phyloP scores from a whole-genome alignment of 148 eudicot genomes.

The Selenicereus undatus region DNA sequence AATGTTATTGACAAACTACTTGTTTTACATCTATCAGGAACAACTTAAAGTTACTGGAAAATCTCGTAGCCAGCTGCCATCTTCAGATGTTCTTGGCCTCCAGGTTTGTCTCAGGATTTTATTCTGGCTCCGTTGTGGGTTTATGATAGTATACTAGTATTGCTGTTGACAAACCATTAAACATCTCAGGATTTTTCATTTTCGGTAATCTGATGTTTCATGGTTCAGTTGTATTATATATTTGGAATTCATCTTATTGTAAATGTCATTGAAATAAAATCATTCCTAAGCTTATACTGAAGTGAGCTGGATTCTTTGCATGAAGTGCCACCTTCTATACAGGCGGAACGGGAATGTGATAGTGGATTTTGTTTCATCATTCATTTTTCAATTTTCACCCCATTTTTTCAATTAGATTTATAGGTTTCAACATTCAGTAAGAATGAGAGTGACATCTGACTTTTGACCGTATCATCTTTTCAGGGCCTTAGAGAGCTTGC shows the following conservation, averaged over 20 bases:
- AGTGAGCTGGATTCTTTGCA: neutral
- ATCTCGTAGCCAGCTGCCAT: conserved; percentile 38
- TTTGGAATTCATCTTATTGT: neutral
- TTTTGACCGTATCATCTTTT: neutral
- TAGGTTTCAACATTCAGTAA: neutral
- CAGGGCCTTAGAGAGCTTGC: conserved; percentile 46
- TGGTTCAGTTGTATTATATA: neutral
- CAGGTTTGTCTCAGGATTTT: conserved; percentile 33
- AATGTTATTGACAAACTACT: conserved; percentile 17
- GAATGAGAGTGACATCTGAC: neutral
- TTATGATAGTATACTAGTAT: no score
- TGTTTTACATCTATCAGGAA: conserved; percentile 42
- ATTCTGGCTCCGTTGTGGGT: no score
- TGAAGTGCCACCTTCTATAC: neutral
- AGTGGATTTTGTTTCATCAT: neutral
- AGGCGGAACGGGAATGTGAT: neutral
- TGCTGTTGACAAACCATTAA: no score
- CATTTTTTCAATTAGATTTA: neutral
- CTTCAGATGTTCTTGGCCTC: conserved; percentile 34
- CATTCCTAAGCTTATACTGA: neutral
- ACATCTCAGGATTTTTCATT: neutral
- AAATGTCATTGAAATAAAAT: neutral
- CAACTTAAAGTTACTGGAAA: conserved; percentile 24
- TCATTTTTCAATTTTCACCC: neutral
- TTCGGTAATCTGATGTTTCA: neutral